Evolutionary conservation across 345 rosid genomes (phyloP).

Genomic region (Sisymbrium irio): DNA sequence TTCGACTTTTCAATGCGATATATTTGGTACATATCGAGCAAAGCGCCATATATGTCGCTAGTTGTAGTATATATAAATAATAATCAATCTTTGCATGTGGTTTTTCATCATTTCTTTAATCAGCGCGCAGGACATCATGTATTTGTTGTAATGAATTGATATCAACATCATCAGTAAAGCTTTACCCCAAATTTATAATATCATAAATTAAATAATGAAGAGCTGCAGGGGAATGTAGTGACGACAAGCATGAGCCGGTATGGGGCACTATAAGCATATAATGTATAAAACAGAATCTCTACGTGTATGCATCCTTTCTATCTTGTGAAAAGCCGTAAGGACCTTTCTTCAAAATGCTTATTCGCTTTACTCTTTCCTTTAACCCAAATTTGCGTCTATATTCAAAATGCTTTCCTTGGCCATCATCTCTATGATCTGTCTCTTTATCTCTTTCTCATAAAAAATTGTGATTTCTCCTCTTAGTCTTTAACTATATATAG

Average conservation of each 20-base stretch:
- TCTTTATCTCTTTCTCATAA: neutral
- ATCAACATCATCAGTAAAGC: neutral
- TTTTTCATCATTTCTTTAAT: neutral
- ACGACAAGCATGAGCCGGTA: slow-evolving; percentile 1
- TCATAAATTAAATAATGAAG: neutral
- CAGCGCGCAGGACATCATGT: neutral
- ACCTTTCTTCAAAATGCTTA: slow-evolving; percentile 3
- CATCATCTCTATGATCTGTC: neutral
- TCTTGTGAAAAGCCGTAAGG: slow-evolving; percentile 18
- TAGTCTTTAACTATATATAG: neutral
- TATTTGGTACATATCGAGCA: neutral
- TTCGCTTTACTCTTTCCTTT: slow-evolving; percentile 17
- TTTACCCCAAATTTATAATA: neutral
- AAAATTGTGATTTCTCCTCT: neutral
- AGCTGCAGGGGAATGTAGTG: neutral
- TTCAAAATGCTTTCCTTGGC: slow-evolving; percentile 16
- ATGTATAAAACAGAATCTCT: slow-evolving; percentile 10
- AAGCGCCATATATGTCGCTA: too few relatives aligned
- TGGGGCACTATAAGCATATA: slow-evolving; percentile 3
- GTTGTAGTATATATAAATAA: neutral
- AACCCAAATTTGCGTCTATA: slow-evolving; percentile 22
- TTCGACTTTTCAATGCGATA: neutral
- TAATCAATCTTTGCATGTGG: neutral
- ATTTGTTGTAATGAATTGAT: neutral
- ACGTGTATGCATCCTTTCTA: slow-evolving; percentile 23